Conservation (phyloP, 192 early-diverging fungal genomes). For the Coemansia sp. region DNA sequence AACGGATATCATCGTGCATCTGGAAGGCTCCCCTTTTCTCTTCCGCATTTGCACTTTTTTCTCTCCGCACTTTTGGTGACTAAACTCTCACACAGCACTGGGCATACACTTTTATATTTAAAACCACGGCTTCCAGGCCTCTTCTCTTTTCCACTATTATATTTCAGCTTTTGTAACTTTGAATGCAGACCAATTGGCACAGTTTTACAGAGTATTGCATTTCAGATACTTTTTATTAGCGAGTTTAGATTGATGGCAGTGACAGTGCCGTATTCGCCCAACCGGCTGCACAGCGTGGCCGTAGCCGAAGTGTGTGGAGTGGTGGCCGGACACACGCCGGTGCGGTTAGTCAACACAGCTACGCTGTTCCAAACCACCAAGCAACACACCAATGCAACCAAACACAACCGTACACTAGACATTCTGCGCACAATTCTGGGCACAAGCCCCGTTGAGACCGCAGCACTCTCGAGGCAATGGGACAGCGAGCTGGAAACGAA, state of each 20-base stretch:
- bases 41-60: slow-evolving; percentile 7
- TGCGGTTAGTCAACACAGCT: not conserved
- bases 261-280: slow-evolving; percentile 10
- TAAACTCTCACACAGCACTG: slow-evolving; percentile 13
- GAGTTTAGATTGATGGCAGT: not conserved
- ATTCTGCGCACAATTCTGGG: slow-evolving; percentile 36
- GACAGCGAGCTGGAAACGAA: slow-evolving; percentile 15
- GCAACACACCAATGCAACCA: not conserved
- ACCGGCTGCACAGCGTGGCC: slow-evolving; percentile 29
- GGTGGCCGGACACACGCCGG: slow-evolving; percentile 30
- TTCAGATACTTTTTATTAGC: not conserved
- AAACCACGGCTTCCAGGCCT: not conserved
- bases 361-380: not conserved
- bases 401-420: slow-evolving; percentile 36
- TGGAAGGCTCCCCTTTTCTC: slow-evolving; percentile 3
- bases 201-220: not conserved
- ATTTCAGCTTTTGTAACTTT: slow-evolving; percentile 11
- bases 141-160: slow-evolving; percentile 7
- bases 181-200: slow-evolving; percentile 1
- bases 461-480: slow-evolving; percentile 6
- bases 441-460: not conserved
- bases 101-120: slow-evolving; percentile 1
- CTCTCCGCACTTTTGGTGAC: slow-evolving; percentile 13
- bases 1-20: slow-evolving; percentile 19
- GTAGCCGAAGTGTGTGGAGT: slow-evolving; percentile 39